These are phyloP conservation scores for Teratosphaeria destructans DNA, from an alignment of 2,329 filamentous ascomycete species.

Conservation along the genomic window DNA sequence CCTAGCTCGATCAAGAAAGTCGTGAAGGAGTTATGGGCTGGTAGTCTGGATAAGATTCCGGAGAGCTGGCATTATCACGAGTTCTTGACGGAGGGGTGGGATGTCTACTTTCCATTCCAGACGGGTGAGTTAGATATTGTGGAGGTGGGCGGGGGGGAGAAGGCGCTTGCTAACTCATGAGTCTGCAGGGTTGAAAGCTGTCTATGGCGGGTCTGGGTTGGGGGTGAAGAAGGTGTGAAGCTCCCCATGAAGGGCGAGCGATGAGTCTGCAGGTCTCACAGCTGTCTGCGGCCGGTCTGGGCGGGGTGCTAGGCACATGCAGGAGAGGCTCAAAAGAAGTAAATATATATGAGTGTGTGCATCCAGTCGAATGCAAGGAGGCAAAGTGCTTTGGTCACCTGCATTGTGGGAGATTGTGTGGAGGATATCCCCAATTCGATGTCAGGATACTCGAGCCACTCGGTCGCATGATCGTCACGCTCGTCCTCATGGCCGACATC, in stretches of 20 bases:
- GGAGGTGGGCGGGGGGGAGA: too few species aligned
- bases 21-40: constrained; percentile 23
- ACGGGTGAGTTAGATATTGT: constrained; percentile 28
- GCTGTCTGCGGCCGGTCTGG: too few species aligned
- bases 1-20: constrained; percentile 36
- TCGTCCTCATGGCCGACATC: too few species aligned
- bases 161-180: not conserved
- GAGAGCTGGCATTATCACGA: constrained; percentile 29
- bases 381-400: too few species aligned
- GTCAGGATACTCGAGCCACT: too few species aligned
- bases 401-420: too few species aligned
- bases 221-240: not conserved
- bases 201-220: not conserved
- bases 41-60: constrained; percentile 22
- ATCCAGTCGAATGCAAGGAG: too few species aligned
- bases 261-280: not conserved
- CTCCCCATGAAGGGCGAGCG: not conserved
- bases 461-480: too few species aligned
- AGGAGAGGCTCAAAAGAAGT: too few species aligned
- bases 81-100: constrained; percentile 40
- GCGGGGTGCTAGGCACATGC: too few species aligned
- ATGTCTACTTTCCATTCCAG: constrained; percentile 38
- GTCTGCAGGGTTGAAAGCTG: not conserved
- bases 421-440: too few species aligned
- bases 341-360: too few species aligned